Conservation (phyloP, 2,329 filamentous ascomycete genomes). For the Hypoxylon sp. region DNA sequence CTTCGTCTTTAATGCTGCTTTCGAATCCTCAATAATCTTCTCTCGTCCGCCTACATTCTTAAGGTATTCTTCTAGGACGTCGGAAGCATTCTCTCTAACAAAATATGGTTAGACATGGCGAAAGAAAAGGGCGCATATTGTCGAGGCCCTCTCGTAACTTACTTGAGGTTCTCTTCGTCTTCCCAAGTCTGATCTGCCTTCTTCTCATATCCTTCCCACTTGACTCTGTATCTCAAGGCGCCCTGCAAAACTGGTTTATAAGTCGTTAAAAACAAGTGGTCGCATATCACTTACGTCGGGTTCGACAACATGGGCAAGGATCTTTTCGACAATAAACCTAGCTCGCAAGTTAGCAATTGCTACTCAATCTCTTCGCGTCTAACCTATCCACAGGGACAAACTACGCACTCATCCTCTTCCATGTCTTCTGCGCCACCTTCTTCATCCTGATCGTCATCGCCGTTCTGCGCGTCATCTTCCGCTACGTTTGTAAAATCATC, state of each 20-base stretch:
- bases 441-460: conserved; percentile 45
- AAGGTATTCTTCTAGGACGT: conserved; percentile 72
- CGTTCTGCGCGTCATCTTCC: conserved; percentile 30
- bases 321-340: conserved; percentile 79
- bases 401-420: conserved; percentile 43
- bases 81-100: conserved; percentile 62
- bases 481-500: conserved; percentile 39
- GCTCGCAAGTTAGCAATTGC: conserved; percentile 15
- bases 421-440: conserved; percentile 49
- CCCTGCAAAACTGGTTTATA: conserved; percentile 50
- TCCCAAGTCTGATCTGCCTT: conserved; percentile 81
- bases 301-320: conserved; percentile 70
- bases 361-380: background rate
- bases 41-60: conserved; percentile 69
- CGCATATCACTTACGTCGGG: conserved; percentile 55
- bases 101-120: background rate
- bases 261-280: conserved; percentile 1
- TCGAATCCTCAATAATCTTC: conserved; percentile 60
- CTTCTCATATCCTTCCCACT: conserved; percentile 81
- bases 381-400: conserved; percentile 7
- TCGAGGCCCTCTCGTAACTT: conserved; percentile 32
- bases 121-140: conserved; percentile 34
- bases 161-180: conserved; percentile 74
- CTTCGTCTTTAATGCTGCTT: conserved; percentile 60
- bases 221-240: conserved; percentile 71